These are phyloP conservation scores for Vitis vinifera DNA, from an alignment of 164 flowering plant species.

Conservation along the genomic window ASM3070453v1 NC_081810.1:386501-387000, in stretches of 20 bases:
- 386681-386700: slow-evolving; percentile 33
- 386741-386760: slow-evolving; percentile 30
- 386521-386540: slow-evolving; percentile 9
- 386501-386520: slow-evolving; percentile 16
- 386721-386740: slow-evolving; percentile 13
- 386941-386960: neutral
- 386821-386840: slow-evolving; percentile 56
- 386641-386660: slow-evolving; percentile 29
- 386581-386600: slow-evolving; percentile 41
- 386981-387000: slow-evolving; percentile 49
- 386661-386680: slow-evolving; percentile 36
- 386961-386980: too few relatives aligned
- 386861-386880: too few relatives aligned
- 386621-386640: slow-evolving; percentile 32
- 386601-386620: slow-evolving; percentile 40
- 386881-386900: neutral
- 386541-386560: neutral
- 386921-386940: neutral
- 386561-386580: slow-evolving; percentile 8
- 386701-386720: slow-evolving; percentile 35
- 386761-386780: slow-evolving; percentile 36
- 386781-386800: slow-evolving; percentile 30
- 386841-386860: neutral
- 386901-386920: neutral
- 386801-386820: slow-evolving; percentile 47